These are phyloP conservation scores for Aspergillus campestris DNA, from an alignment of 495 filamentous ascomycete species.

Conservation along the genomic window DNA sequence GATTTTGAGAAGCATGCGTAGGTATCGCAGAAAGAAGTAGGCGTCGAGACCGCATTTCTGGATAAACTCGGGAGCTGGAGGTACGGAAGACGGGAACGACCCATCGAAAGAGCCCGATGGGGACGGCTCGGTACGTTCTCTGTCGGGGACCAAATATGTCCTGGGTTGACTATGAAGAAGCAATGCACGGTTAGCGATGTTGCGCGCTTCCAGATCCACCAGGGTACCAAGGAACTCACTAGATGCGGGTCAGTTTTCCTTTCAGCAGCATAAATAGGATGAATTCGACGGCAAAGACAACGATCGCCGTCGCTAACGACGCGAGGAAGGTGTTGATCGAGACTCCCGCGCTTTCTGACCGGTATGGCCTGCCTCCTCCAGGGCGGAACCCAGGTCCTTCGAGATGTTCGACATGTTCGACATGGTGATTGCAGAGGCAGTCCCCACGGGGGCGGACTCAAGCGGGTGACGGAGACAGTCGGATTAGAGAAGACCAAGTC, in stretches of 20 bases:
- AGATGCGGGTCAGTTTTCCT: slow-evolving; percentile 73
- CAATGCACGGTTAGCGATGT: neutral
- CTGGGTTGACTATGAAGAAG: slow-evolving; percentile 57
- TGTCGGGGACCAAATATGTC: slow-evolving; percentile 85
- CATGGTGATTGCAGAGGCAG: slow-evolving; percentile 14
- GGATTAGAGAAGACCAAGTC: too few relatives aligned
- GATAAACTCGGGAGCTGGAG: slow-evolving; percentile 78
- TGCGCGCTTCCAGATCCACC: too few relatives aligned
- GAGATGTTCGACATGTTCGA: slow-evolving; percentile 4
- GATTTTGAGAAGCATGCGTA: slow-evolving; percentile 87
- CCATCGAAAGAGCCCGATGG: slow-evolving; percentile 62
- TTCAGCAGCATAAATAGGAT: slow-evolving; percentile 69
- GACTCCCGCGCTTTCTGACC: slow-evolving; percentile 39
- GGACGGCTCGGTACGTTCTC: slow-evolving; percentile 67
- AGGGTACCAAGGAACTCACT: slow-evolving; percentile 43
- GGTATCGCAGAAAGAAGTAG: slow-evolving; percentile 94
- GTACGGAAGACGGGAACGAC: slow-evolving; percentile 65
- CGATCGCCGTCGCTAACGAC: slow-evolving; percentile 60
- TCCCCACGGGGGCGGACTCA: too few relatives aligned
- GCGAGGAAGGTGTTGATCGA: slow-evolving; percentile 58
- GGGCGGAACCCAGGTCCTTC: slow-evolving; percentile 21
- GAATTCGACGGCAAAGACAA: slow-evolving; percentile 72
- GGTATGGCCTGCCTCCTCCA: slow-evolving; percentile 30
- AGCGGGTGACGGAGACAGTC: too few relatives aligned
- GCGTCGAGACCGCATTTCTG: slow-evolving; percentile 93